Evolutionary conservation across 169 alveolate genomes (phyloP), one percentile per base, ranked within the genome.

Genomic region (Plasmodium knowlesi): DNA sequence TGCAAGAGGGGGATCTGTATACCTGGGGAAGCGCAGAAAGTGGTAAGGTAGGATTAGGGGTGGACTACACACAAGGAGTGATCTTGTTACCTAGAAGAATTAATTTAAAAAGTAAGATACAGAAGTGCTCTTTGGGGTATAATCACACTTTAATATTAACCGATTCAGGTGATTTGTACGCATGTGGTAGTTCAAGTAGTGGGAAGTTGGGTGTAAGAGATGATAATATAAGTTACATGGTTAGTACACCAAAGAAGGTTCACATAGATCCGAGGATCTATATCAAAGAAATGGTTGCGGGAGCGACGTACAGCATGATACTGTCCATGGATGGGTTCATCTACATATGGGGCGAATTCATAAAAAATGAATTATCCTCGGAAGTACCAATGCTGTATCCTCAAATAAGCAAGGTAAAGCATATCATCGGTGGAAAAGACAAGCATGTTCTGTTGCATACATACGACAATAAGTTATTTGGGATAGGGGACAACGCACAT

Each of bases 41-140:
- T 57, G 98, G 98, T 10, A 97, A 97, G 83, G 95, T 97, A 28
- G 99, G 98, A 41, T 94, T 97, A 5, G 99, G 99, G 10, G 95
- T 86, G 10, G 95, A 93, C 10, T 80, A 95, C 50, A 83, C 96
- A 9, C 92, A 96, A 2, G 95, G 97, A 0, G 83, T 96, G 12
- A 93, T 97, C 2, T 92, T 96, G 81, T 81, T 96, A 1, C 99
- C 99, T 0, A 76, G 98, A 72, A 91, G 93, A 84, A 94, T 97
- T 41, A 90, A 91, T 32, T 34, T 86, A 78, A 79, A 95, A 0
- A 53, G 83, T 12, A 97, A 98, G 53, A 96, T 97, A n/a, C 92
- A 93, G 71, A 96, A 93, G 54, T 96, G 96, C 72, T 97, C 98
- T 0, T 92, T 97, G 46, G 98, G 98, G 81, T 50, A 53, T 19